These are phyloP conservation scores for Tripterygium wilfordii DNA, from an alignment of 177 flowering plant genomes.

Conservation along the genomic window DNA sequence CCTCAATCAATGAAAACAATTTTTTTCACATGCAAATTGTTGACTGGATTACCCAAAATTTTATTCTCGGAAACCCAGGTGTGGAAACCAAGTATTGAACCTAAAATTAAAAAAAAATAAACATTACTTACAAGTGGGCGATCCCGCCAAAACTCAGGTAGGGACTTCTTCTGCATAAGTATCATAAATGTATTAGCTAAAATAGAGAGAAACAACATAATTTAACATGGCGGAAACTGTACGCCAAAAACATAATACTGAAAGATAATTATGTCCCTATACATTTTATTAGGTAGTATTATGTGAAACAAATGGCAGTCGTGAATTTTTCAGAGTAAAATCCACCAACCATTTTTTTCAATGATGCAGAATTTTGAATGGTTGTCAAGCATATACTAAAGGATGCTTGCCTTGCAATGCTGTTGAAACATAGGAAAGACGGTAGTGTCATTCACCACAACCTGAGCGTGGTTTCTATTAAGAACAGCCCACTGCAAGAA, in stretches of 20 bases:
- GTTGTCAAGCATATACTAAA: too few relatives aligned
- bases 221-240: background rate
- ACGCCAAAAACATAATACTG: background rate
- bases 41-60: too few relatives aligned
- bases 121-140: slow-evolving; percentile 63
- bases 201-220: background rate
- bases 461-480: slow-evolving; percentile 83
- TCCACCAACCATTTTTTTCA: too few relatives aligned
- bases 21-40: too few relatives aligned
- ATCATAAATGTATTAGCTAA: background rate
- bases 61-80: too few relatives aligned
- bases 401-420: slow-evolving; percentile 73
- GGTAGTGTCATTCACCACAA: slow-evolving; percentile 60
- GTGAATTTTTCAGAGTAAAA: too few relatives aligned
- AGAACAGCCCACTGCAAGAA: slow-evolving; percentile 80
- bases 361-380: too few relatives aligned
- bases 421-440: slow-evolving; percentile 74
- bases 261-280: too few relatives aligned
- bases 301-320: too few relatives aligned
- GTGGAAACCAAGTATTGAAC: background rate
- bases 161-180: slow-evolving; percentile 74
- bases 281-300: too few relatives aligned
- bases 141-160: slow-evolving; percentile 98
- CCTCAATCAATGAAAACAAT: too few relatives aligned
- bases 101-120: background rate